A percentile compares a stretch with the other conserved stretches of the same genome.
phyloP scores from a whole-genome alignment of 768 basidiomycete genomes.

The Trametes gibbosa region DNA sequence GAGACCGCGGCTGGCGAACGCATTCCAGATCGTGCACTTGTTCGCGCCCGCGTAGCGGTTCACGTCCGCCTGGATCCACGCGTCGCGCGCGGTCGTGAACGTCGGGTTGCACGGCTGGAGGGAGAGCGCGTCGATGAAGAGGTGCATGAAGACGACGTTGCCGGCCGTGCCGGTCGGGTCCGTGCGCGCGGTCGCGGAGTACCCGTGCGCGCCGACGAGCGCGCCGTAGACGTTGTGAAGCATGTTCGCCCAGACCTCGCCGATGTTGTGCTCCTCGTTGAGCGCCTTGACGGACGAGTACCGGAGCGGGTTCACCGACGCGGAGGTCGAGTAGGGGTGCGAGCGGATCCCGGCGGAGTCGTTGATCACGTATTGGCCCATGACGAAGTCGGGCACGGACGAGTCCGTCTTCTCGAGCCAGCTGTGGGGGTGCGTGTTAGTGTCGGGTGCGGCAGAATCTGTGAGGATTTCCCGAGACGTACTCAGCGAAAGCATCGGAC shows the following conservation, averaged over 20 bases:
- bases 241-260: conserved; percentile 36
- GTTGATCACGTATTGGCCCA: conserved; percentile 56
- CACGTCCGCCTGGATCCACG: conserved; percentile 50
- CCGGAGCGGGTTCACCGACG: conserved; percentile 41
- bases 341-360: conserved; percentile 50
- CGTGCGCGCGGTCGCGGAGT: conserved; percentile 35
- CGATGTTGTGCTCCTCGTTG: conserved; percentile 50
- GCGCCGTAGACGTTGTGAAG: conserved; percentile 19
- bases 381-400: conserved; percentile 33
- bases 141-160: conserved; percentile 51
- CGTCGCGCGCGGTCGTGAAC: conserved; percentile 45
- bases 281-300: conserved; percentile 39
- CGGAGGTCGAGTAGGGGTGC: conserved; percentile 57
- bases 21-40: conserved; percentile 43
- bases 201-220: conserved; percentile 28
- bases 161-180: conserved; percentile 41
- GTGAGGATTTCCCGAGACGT: not conserved
- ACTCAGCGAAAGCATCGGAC: conserved; percentile 44
- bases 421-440: conserved; percentile 20
- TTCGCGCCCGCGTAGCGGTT: conserved; percentile 46
- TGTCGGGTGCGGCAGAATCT: no score
- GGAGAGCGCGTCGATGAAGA: conserved; percentile 49
- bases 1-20: conserved; percentile 51
- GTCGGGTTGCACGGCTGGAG: conserved; percentile 50
- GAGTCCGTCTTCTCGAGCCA: conserved; percentile 40